Evolutionary conservation across 2,329 filamentous ascomycete genomes (phyloP), one percentile per base, ranked within the genome.

Genomic region (Beauveria sp.): DNA sequence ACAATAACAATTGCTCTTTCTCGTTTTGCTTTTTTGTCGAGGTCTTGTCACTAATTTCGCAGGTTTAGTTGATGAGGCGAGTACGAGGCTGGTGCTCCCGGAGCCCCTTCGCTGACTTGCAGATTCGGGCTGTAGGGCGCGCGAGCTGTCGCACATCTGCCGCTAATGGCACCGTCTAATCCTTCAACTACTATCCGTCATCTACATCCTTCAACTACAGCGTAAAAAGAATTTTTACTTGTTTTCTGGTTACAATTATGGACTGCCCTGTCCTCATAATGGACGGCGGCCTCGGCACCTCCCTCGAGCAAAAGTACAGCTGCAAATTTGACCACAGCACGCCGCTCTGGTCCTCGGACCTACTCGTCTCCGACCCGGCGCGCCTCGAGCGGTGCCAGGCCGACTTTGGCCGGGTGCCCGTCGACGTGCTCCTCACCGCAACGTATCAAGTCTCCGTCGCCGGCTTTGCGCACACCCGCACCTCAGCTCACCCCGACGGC

Each of bases 271-370:
- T 82, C 62, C 71, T 78, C 63, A 73, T 89, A 54, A 79, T 89
- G 44, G 86, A 89, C 68, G 86, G 87, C 58, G 86, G 86, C 8
- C 79, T 89, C 24, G 86, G 87, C 40, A 89, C 87, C 3, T 83
- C 84, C 0, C 82, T 89, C 3, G 80, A 86, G 67, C 80, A 85
- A 63, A 72, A 79, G 30, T 82, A 86, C 69, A 71, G 72, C 60
- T 68, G 82, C 62, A 74, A 69, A 16, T 89, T 89, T 70, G 70
- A 74, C 30, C 68, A 73, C 43, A 75, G 72, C 12, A 82, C 78
- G 9, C 87, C 86, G 0, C 79, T 89, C 44, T 89, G 87, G 87
- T 88, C 87, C 0, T 85, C 85, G 0, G 81, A 89, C 67, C 77
- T 88, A 6, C 78, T 89, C n/a, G 67, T 88, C 58, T 75, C 79